Percentiles rank a stretch among this genome's conserved stretches.
Conservation (phyloP, 1,284 basidiomycete species). For the Sanghuangporus baumii region DNA sequence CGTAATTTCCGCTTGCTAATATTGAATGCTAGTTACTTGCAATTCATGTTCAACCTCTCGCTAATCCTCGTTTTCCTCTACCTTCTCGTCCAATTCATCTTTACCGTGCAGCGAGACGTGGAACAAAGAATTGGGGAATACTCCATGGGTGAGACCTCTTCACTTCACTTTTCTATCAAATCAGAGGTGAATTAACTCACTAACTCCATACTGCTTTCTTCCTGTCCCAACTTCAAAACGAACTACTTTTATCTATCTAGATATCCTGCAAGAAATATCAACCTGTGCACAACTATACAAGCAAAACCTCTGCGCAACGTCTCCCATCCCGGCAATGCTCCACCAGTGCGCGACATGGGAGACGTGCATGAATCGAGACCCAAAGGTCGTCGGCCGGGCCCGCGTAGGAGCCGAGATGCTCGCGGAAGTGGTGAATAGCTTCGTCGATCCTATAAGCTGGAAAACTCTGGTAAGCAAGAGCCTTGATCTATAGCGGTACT, state of each 20-base stretch:
- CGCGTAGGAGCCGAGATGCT: constrained; percentile 91
- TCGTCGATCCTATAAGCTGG: constrained; percentile 96
- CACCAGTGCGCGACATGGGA: constrained; percentile 86
- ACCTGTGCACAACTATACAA: constrained; percentile 77
- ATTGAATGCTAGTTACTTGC: constrained; percentile 66
- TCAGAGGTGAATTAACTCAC: not conserved
- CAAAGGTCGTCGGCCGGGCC: constrained; percentile 82
- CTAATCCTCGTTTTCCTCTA: constrained; percentile 84
- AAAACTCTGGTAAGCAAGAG: constrained; percentile 74
- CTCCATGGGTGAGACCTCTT: constrained; percentile 62
- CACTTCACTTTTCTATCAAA: not conserved
- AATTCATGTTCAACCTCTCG: constrained; percentile 92
- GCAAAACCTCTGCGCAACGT: constrained; percentile 77
- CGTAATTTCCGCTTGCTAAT: constrained; percentile 14
- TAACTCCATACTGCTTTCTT: not conserved
- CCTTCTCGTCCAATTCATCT: constrained; percentile 77
- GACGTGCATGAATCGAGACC: constrained; percentile 94
- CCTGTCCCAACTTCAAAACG: not conserved
- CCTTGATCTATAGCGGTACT: too few relatives aligned
- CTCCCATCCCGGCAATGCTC: constrained; percentile 79
- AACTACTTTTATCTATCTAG: constrained; percentile 32
- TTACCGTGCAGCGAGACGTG: constrained; percentile 89
- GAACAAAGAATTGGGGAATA: constrained; percentile 85
- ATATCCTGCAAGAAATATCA: constrained; percentile 86
- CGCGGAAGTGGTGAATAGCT: constrained; percentile 93